Evolutionary conservation across 2,329 filamentous ascomycete genomes (phyloP).

Genomic region (Fusarium brevicatenulatum): DNA sequence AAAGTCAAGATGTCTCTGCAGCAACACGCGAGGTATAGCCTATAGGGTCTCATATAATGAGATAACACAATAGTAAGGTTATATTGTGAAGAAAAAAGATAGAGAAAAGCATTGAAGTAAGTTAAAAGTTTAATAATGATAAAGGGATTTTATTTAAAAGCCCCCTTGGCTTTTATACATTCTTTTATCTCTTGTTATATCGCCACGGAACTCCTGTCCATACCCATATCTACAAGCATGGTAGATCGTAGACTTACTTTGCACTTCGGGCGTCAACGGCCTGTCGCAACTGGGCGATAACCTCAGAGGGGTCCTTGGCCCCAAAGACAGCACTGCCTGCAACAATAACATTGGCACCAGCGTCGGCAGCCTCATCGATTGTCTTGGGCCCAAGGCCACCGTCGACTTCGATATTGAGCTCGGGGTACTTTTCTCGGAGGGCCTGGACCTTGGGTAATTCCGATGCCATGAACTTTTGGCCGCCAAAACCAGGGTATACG

Average conservation of each 20-base stretch:
- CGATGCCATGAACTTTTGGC: slow-evolving; percentile 97
- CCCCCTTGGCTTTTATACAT: slow-evolving; percentile 3
- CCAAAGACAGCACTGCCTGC: slow-evolving; percentile 96
- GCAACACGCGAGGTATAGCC: too few relatives aligned
- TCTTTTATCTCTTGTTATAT: background rate
- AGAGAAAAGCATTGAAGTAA: background rate
- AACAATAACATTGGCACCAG: slow-evolving; percentile 97
- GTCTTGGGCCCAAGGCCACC: slow-evolving; percentile 89
- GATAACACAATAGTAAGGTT: too few relatives aligned
- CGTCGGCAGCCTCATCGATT: slow-evolving; percentile 92
- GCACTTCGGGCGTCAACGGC: slow-evolving; percentile 73
- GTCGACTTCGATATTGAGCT: slow-evolving; percentile 97
- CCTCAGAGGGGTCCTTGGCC: slow-evolving; percentile 85
- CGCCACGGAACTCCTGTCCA: background rate
- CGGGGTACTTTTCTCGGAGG: slow-evolving; percentile 83
- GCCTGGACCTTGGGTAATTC: slow-evolving; percentile 93
- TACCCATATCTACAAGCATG: background rate
- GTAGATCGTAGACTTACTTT: slow-evolving; percentile 47
- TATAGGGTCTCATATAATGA: too few relatives aligned
- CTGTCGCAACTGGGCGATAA: slow-evolving; percentile 83
- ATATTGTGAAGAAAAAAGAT: slow-evolving; percentile 9
- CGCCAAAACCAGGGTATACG: slow-evolving; percentile 95
- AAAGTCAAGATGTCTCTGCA: too few relatives aligned
- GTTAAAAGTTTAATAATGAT: slow-evolving; percentile 17
- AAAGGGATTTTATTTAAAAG: background rate